Evolutionary conservation across 164 flowering plant genomes (phyloP).

Genomic region (Magnolia changhungtana): DNA sequence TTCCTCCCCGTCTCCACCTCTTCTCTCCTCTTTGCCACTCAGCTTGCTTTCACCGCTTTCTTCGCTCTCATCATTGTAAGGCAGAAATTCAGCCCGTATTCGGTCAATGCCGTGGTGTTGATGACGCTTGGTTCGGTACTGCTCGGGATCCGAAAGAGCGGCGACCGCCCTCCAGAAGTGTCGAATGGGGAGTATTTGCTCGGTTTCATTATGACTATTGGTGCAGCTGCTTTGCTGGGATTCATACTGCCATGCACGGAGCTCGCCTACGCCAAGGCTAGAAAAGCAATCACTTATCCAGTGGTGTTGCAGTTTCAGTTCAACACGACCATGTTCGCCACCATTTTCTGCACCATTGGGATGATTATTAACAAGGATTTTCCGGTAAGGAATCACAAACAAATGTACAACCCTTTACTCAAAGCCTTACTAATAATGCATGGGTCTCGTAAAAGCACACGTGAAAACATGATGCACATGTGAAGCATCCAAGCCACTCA

Average conservation of each 20-base stretch:
- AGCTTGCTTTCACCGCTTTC: conserved; percentile 34
- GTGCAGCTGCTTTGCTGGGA: conserved; percentile 17
- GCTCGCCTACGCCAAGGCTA: conserved; percentile 12
- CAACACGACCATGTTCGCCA: conserved; percentile 26
- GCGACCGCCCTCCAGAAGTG: conserved; percentile 22
- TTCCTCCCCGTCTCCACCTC: conserved; percentile 26
- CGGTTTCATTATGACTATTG: conserved; percentile 24
- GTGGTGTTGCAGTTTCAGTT: conserved; percentile 26
- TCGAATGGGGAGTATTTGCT: conserved; percentile 13
- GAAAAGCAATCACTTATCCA: conserved; percentile 14
- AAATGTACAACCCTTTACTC: background rate
- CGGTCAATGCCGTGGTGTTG: conserved; percentile 25
- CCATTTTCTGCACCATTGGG: conserved; percentile 26
- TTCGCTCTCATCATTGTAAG: conserved; percentile 26
- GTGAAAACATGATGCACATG: too few species aligned
- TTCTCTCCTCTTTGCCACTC: conserved; percentile 23
- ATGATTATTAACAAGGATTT: conserved; percentile 43
- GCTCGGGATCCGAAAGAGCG: conserved; percentile 17
- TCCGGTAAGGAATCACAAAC: conserved; percentile 19
- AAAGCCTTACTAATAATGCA: too few species aligned
- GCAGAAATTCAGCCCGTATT: conserved; percentile 26
- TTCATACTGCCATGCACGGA: conserved; percentile 19
- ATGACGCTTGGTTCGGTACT: conserved; percentile 25
- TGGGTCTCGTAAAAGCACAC: too few species aligned
- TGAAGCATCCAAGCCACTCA: too few species aligned